Evolutionary conservation across 2,329 filamentous ascomycete species (phyloP), one percentile per base, ranked within the genome.

Genomic region (Microdochium trichocladiopsis): DNA sequence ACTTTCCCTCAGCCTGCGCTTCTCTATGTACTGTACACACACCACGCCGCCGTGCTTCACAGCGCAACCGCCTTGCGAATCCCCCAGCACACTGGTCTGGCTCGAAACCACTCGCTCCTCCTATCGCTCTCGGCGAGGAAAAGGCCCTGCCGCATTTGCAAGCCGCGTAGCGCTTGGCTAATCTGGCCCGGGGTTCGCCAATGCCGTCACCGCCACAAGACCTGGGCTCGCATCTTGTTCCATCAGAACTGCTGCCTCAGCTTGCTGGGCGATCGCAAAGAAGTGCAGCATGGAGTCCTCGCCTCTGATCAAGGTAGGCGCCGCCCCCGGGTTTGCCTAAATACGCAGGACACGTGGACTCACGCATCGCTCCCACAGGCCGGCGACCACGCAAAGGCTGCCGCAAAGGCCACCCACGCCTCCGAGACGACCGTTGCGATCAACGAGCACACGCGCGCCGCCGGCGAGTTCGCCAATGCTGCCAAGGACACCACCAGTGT

Each of bases 301-400:
- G 52, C 79, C 86, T 45, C 69, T 91, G 58, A 85, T 79, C 62
- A 76, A 86, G 72, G 84, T 86, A 73, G 53, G 65, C 58, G 51
- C 41, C 41, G 33, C 49, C 52, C 36, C 45, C 23, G 47, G 43
- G 33, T 33, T 28, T n/a, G n/a, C n/a, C n/a, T n/a, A n/a, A n/a
- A n/a, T n/a, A n/a, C 31, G n/a, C 23, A 47, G 37, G 24, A 48
- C 45, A 18, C n/a, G 5, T 23, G 6, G 14, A 14, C 47, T 48
- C 22, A 25, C 23, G 14, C 23, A 48, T 18, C 16, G 21, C 24
- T 48, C 21, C 47, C 48, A 51, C 60, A 93, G 83, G 93, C 92
- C 56, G 90, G 96, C 70, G 87, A 93, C 60, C 91, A 96, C 72
- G 92, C 90, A 50, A 84, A 86, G 62, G 92, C 89, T 63, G 92